Base-by-base conservation (phyloP, 2,329 filamentous ascomycete species). In the Aspergillus sojae region DNA sequence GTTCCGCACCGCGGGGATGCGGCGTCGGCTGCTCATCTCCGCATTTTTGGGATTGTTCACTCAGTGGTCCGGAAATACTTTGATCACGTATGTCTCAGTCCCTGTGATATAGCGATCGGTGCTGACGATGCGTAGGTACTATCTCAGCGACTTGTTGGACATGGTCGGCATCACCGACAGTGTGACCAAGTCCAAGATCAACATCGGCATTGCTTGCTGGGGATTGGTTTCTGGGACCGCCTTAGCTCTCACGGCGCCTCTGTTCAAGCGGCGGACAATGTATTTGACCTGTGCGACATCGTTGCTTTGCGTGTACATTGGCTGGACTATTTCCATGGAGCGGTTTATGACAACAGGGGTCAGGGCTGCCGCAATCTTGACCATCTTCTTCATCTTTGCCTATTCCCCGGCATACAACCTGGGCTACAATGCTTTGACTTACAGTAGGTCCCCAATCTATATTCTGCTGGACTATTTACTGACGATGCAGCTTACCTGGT, bases 381-480 rank as follows among this genome's bases (percentile, higher is more conserved):
- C 80, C 43, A 69, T 88, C 36, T 83, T 89, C 74, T 89, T 87
- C 75, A 87, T 86, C 68, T 89, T 88, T 65, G 78, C 81, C 4
- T 89, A 88, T 72, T 82, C 81, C 11, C 85, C 86, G 4, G 80
- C 78, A 64, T 90, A 89, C 72, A 89, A 89, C 68, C 81, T 89
- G 57, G 87, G 86, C n/a, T 88, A 89, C 73, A 90, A 89, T 70
- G 85, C 88, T 16, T 78, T 90, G 60, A 88, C 86, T n/a, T 71
- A 71, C 58, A 71, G 70, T 71, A 64, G 46, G 56, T 53, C 30
- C 21, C 28, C 4, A 19, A 39, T n/a, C 11, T 1, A 30, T 19
- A 14, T 53, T 46, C 5, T 7, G 41, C 26, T 57, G 32, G 32
- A 19, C 19, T 57, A 16, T 53, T 59, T 14, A 62, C 50, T 28